phyloP scores from a whole-genome alignment of 352 stramenopile genomes.

The Phytopythium delawarense region DNA sequence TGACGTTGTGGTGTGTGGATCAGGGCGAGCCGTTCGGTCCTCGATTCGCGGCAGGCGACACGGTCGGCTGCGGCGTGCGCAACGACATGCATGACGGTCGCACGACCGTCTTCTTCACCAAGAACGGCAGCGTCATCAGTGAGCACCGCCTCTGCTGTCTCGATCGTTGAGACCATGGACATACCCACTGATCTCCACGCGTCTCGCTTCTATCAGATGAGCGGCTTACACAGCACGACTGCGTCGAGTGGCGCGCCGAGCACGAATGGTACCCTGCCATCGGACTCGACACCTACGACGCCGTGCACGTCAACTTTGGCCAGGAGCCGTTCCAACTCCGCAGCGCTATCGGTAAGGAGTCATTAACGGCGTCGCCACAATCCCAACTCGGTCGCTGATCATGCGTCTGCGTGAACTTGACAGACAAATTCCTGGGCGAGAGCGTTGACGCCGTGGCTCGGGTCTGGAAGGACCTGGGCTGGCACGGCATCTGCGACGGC shows the following conservation, averaged over 20 bases:
- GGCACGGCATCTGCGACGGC: conserved; percentile 22
- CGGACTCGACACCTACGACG: conserved; percentile 74
- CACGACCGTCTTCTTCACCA: conserved; percentile 72
- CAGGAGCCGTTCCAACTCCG: conserved; percentile 64
- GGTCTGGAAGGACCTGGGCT: conserved; percentile 24
- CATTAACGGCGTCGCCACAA: neutral
- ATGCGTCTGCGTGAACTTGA: conserved; percentile 2
- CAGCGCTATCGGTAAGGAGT: neutral
- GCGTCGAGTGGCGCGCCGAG: conserved; percentile 17
- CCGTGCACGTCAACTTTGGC: conserved; percentile 82
- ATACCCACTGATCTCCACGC: neutral
- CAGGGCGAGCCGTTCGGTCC: conserved; percentile 52
- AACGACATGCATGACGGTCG: conserved; percentile 29
- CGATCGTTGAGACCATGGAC: neutral
- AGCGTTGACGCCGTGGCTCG: conserved; percentile 13
- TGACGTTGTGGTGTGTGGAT: neutral
- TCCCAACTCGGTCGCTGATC: neutral
- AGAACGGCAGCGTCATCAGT: conserved; percentile 39
- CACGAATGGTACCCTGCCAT: conserved; percentile 72
- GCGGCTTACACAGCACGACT: neutral
- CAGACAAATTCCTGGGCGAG: conserved; percentile 24
- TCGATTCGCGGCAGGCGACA: conserved; percentile 61
- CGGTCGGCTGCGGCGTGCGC: conserved; percentile 60
- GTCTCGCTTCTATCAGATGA: conserved; percentile 1
- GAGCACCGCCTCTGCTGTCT: neutral